Evolutionary conservation across 2,329 filamentous ascomycete genomes (phyloP), one percentile per base, ranked within the genome.

Genomic region (Escovopsis sp.): DNA sequence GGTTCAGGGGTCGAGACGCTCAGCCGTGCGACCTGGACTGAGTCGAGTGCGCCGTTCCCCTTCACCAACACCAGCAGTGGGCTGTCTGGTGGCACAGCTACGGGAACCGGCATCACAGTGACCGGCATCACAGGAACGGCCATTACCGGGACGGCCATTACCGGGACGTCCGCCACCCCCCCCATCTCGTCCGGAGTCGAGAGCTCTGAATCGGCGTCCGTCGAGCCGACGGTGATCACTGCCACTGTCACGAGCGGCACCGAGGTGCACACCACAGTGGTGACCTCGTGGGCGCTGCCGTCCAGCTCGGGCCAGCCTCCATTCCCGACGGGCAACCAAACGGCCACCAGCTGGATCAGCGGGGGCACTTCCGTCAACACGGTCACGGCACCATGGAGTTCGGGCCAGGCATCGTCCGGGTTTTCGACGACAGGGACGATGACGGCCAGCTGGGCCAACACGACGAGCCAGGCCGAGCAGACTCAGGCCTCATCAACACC

Each of bases 241-340:
- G 35, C 41, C 3, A 43, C 37, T 4, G 7, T 43, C 13, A 43
- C 44, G 6, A 33, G 27, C 14, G 33, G 24, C 10, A 41, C 44
- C 5, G 36, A 20, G 2, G 39, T 41, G 8, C 35, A 41, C 31
- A 45, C 43, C 15, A 43, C 38, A 13, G 35, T 40, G 3, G 33
- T 45, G 15, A 45, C 44, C 25, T 43, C 41, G 10, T 43, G 39
- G 44, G 12, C 43, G n/a, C 40, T 41, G 14, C 20, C 15, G 31
- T 24, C 9, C 15, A 14, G 35, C 32, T 43, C 44, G 3, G 36
- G 37, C 32, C 30, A 31, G 14, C 12, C 49, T 4, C 35, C 40
- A 9, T 46, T 47, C 12, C 41, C 45, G 15, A 13, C 24, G 20
- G 40, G 42, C 36, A 56, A 52, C 39, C 39, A 44, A 4, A 53